phyloP scores from a whole-genome alignment of 768 basidiomycete species.

The Phanerodontia chrysosporium region DNA sequence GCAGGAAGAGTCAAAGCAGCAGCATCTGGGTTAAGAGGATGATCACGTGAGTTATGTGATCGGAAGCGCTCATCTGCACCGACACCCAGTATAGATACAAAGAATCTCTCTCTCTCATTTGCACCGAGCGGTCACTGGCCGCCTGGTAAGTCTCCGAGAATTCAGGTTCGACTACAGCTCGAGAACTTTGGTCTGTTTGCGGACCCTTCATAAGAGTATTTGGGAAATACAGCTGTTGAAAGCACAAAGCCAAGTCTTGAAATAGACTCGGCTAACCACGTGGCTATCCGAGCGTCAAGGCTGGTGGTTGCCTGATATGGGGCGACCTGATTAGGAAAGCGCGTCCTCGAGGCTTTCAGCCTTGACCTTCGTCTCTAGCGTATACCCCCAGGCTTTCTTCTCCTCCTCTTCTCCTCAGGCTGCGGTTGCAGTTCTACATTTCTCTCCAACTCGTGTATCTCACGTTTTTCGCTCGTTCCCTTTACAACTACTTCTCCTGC shows the following conservation, averaged over 20 bases:
- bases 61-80: no score
- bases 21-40: no score
- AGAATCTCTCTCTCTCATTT: no score
- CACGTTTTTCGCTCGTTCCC: conserved; percentile 61
- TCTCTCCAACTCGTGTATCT: conserved; percentile 60
- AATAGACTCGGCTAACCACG: background rate
- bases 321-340: background rate
- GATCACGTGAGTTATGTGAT: no score
- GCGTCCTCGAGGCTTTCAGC: background rate
- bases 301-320: background rate
- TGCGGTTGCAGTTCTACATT: conserved; percentile 8
- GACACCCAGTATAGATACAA: no score
- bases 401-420: background rate
- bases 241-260: background rate
- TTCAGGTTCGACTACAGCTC: no score
- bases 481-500: conserved; percentile 20
- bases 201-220: no score
- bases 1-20: no score
- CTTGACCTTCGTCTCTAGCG: background rate
- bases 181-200: no score
- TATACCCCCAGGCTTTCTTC: background rate
- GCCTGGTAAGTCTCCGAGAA: no score
- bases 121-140: no score
- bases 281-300: background rate
- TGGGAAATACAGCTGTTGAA: background rate